Evolutionary conservation across 495 filamentous ascomycete genomes (phyloP).

Genomic region (Penicillium chermesinum): DNA sequence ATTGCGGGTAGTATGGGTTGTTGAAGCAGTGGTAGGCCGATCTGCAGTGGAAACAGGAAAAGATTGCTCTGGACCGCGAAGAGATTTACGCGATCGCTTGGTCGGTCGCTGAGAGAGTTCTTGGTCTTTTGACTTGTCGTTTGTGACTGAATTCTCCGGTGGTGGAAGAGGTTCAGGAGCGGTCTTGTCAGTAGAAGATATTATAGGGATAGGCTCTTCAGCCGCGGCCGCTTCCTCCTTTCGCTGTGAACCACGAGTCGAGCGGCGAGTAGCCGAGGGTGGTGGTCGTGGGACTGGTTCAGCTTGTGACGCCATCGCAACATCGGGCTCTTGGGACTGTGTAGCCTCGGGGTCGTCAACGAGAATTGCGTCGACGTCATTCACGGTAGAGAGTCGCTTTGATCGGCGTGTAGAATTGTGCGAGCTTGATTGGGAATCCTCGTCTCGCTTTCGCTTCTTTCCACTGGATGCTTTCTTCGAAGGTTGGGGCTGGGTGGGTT

Average conservation of each 20-base stretch:
- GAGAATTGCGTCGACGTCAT: conserved; percentile 7
- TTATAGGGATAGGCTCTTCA: conserved; percentile 1
- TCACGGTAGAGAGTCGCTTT: conserved; percentile 20
- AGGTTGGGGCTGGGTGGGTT: not conserved
- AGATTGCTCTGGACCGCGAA: conserved; percentile 21
- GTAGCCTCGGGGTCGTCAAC: conserved; percentile 11
- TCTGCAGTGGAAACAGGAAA: conserved; percentile 10
- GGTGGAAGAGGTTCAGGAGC: not conserved
- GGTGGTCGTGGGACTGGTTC: conserved; percentile 4
- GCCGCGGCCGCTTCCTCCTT: conserved; percentile 5
- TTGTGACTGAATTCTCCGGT: not conserved
- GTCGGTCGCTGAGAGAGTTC: conserved; percentile 10
- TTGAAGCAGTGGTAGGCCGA: conserved; percentile 4
- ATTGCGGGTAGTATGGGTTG: conserved; percentile 13
- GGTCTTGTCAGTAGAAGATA: not conserved
- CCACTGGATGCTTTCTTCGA: conserved; percentile 6
- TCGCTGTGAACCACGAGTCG: conserved; percentile 23
- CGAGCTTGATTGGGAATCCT: conserved; percentile 7
- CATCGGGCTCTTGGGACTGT: conserved; percentile 16
- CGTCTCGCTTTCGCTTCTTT: conserved; percentile 39
- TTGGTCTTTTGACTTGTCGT: not conserved
- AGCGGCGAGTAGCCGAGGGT: conserved; percentile 18
- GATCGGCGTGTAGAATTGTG: conserved; percentile 30
- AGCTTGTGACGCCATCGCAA: conserved; percentile 2
- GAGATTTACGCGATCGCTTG: conserved; percentile 23